Evolutionary conservation across 2,329 filamentous ascomycete genomes (phyloP).

Genomic region (Hypoxylon sp.): DNA sequence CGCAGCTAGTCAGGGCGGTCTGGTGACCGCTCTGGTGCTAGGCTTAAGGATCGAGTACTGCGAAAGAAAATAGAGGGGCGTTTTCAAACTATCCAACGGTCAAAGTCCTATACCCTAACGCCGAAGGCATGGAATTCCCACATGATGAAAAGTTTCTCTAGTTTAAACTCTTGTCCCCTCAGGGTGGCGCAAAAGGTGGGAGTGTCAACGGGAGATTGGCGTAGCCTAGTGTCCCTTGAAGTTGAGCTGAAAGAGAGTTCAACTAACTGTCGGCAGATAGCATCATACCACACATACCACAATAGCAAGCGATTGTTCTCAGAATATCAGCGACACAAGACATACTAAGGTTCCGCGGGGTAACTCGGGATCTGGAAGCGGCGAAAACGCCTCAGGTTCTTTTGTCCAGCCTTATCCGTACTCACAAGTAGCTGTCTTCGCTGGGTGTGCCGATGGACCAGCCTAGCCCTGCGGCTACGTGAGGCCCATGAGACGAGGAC

Average conservation of each 20-base stretch:
- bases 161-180: not conserved
- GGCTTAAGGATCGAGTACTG: not conserved
- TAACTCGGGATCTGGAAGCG: not conserved
- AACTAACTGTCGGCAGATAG: conserved; percentile 10
- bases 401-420: not conserved
- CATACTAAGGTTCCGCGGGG: not conserved
- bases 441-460: not conserved
- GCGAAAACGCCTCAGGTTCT: not conserved
- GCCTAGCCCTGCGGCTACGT: too few species aligned
- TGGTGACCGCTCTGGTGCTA: not conserved
- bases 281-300: not conserved
- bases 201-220: not conserved
- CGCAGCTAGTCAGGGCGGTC: conserved; percentile 23
- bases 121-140: not conserved
- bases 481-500: too few species aligned
- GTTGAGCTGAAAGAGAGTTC: conserved; percentile 32
- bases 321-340: not conserved
- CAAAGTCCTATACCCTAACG: not conserved
- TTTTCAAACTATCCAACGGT: not conserved
- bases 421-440: not conserved
- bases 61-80: not conserved
- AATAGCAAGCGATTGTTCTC: not conserved
- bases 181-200: conserved; percentile 2
- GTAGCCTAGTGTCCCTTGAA: conserved; percentile 3
- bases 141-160: not conserved